These are phyloP conservation scores for Exophiala sp. DNA, from an alignment of 2,329 filamentous ascomycete genomes.

Conservation along the genomic window DNA sequence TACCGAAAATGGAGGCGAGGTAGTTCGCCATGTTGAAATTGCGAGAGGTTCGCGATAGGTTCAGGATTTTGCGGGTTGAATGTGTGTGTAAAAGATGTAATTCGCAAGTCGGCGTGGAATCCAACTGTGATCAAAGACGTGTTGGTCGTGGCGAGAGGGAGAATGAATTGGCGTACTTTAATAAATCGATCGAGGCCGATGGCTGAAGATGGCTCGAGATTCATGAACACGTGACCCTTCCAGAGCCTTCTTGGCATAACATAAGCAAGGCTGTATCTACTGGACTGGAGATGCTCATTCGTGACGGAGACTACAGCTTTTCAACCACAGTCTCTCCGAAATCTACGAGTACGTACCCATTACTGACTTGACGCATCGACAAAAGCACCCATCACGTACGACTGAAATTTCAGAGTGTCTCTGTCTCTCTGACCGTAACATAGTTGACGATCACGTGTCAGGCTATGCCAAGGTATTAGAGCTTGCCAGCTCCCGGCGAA, in stretches of 20 bases:
- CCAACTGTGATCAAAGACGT: neutral
- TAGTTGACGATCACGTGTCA: no score
- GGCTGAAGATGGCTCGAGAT: no score
- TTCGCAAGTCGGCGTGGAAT: no score
- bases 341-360: neutral
- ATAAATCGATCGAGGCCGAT: neutral
- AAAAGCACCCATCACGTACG: no score
- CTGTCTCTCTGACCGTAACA: no score
- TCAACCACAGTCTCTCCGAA: neutral
- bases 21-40: constrained; percentile 77
- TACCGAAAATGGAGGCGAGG: constrained; percentile 98
- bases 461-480: no score
- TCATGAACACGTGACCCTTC: no score
- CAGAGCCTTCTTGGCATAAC: neutral
- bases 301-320: neutral
- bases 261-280: neutral
- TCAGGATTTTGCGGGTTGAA: neutral
- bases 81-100: neutral
- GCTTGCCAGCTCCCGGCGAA: neutral
- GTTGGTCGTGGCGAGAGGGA: neutral
- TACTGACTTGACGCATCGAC: no score
- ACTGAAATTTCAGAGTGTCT: no score
- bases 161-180: neutral
- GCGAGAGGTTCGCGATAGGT: neutral
- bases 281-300: neutral